phyloP scores from a whole-genome alignment of 352 stramenopile species.

The Aphanomyces euteiches region DNA sequence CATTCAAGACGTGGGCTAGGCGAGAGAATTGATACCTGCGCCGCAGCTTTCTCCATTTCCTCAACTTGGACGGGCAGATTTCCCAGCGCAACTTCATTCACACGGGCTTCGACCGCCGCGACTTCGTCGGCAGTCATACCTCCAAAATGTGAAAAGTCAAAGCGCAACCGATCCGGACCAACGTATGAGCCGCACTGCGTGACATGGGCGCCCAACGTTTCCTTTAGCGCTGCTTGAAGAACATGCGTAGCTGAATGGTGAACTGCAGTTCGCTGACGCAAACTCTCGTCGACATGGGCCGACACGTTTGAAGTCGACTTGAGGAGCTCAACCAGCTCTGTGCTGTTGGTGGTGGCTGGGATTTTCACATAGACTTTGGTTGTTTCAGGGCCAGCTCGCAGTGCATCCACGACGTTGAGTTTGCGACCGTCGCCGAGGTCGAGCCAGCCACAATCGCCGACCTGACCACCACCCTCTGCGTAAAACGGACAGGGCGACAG shows the following conservation, averaged over 20 bases:
- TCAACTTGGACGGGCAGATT: slow-evolving; percentile 42
- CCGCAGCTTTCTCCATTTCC: slow-evolving; percentile 35
- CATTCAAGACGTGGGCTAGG: slow-evolving; percentile 28
- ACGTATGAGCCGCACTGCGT: slow-evolving; percentile 70
- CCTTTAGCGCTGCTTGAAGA: slow-evolving; percentile 63
- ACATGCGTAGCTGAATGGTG: slow-evolving; percentile 82
- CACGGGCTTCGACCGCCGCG: slow-evolving; percentile 45
- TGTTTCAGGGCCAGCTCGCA: slow-evolving; percentile 39
- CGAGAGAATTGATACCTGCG: neutral
- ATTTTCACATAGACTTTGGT: slow-evolving; percentile 50
- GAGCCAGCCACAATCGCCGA: slow-evolving; percentile 52
- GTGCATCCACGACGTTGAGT: slow-evolving; percentile 43
- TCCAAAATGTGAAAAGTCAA: slow-evolving; percentile 82
- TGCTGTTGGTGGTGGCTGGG: slow-evolving; percentile 35
- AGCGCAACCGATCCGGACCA: slow-evolving; percentile 56
- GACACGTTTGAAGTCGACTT: slow-evolving; percentile 34
- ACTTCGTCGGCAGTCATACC: slow-evolving; percentile 58
- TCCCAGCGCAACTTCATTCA: slow-evolving; percentile 55
- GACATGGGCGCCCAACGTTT: slow-evolving; percentile 64
- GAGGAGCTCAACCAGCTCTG: slow-evolving; percentile 34
- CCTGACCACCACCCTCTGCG: slow-evolving; percentile 67
- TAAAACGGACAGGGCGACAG: slow-evolving; percentile 72
- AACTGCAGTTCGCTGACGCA: slow-evolving; percentile 48
- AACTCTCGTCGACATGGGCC: slow-evolving; percentile 47
- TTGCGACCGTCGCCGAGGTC: slow-evolving; percentile 31